Percentiles rank a stretch among this genome's conserved stretches.
Evolutionary conservation across 345 rosid genomes (phyloP).

Genomic region (Arabidopsis suecica): DNA sequence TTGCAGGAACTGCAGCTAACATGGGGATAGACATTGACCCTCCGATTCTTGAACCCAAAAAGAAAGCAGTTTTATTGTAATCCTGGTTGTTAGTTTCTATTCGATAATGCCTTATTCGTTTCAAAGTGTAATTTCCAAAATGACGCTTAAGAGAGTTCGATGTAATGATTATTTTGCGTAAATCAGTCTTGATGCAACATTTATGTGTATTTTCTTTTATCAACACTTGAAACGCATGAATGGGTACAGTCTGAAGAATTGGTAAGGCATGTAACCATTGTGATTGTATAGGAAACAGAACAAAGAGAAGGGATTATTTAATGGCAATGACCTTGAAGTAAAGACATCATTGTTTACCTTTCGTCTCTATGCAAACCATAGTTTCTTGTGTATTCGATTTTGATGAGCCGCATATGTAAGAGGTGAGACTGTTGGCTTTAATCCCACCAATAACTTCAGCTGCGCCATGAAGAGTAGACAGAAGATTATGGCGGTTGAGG

Average conservation of each 20-base stretch:
- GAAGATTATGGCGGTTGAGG: not conserved
- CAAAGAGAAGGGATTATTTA: not conserved
- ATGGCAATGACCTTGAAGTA: not conserved
- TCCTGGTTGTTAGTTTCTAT: not conserved
- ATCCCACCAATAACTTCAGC: not conserved
- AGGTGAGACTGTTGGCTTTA: conserved; percentile 2
- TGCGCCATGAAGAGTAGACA: not conserved
- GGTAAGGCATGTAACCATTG: not conserved
- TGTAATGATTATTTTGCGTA: conserved; percentile 26
- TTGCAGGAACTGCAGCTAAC: conserved; percentile 93
- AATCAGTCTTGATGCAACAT: not conserved
- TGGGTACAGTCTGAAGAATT: not conserved
- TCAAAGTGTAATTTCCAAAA: conserved; percentile 29
- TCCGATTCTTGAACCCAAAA: conserved; percentile 79
- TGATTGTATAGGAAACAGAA: not conserved
- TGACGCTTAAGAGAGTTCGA: conserved; percentile 14
- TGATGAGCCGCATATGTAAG: not conserved
- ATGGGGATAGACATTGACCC: conserved; percentile 93
- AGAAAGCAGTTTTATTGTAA: conserved; percentile 56
- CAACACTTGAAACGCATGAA: conserved; percentile 19
- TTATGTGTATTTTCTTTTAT: not conserved
- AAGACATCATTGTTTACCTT: not conserved
- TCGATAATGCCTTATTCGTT: not conserved
- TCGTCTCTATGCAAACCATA: not conserved
- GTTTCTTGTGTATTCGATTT: not conserved